Conservation (phyloP, 2,329 filamentous ascomycete genomes). For the Fusarium sp. region DNA sequence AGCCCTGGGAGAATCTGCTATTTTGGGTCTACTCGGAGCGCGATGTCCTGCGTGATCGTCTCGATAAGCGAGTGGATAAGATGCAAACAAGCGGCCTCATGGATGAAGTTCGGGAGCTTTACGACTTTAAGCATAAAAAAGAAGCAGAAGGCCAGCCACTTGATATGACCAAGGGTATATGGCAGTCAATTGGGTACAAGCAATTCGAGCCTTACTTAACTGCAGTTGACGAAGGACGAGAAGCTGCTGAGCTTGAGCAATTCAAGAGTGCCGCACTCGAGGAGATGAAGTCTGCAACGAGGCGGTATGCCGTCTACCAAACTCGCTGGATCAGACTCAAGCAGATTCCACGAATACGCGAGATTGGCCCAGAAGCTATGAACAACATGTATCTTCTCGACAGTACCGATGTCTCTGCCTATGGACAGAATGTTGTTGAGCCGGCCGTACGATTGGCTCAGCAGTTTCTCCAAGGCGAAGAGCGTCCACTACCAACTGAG, state of each 20-base stretch:
- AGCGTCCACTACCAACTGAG: slow-evolving; percentile 65
- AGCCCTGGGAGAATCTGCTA: slow-evolving; percentile 71
- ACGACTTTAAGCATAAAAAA: slow-evolving; percentile 55
- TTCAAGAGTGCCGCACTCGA: slow-evolving; percentile 74
- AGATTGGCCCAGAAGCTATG: slow-evolving; percentile 64
- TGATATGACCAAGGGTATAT: slow-evolving; percentile 87
- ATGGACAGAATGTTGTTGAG: slow-evolving; percentile 72
- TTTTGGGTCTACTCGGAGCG: slow-evolving; percentile 89
- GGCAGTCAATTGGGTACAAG: slow-evolving; percentile 97
- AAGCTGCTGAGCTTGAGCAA: slow-evolving; percentile 61
- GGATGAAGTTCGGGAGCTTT: slow-evolving; percentile 63
- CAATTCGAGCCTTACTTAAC: slow-evolving; percentile 82
- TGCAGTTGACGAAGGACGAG: slow-evolving; percentile 54
- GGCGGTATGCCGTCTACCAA: slow-evolving; percentile 89
- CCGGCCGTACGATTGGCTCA: slow-evolving; percentile 73
- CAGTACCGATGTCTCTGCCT: slow-evolving; percentile 76
- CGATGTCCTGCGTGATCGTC: slow-evolving; percentile 74
- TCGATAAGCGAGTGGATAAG: slow-evolving; percentile 83
- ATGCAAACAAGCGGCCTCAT: slow-evolving; percentile 76
- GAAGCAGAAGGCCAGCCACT: slow-evolving; percentile 64
- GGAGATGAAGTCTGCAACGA: slow-evolving; percentile 83
- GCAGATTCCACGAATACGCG: slow-evolving; percentile 76
- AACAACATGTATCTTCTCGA: slow-evolving; percentile 82
- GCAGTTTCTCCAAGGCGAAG: slow-evolving; percentile 71
- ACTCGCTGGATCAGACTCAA: slow-evolving; percentile 89